Percentiles rank a stretch among this genome's conserved stretches.
These are phyloP conservation scores for Trifolium fragiferum DNA, from an alignment of 306 rosid species.

Conservation along the genomic window DNA sequence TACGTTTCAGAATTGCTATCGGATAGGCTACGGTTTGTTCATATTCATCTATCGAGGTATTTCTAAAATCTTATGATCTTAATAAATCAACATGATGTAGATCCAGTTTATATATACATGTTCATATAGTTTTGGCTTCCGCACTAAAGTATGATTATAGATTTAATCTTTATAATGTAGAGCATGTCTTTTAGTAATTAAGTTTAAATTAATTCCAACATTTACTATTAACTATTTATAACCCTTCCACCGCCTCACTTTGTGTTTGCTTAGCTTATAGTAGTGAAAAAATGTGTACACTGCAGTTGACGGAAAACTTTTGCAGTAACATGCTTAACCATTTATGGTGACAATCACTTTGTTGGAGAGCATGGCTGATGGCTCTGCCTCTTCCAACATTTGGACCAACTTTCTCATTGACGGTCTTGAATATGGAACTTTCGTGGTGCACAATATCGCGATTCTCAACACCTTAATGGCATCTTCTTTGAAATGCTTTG, in stretches of 20 bases:
- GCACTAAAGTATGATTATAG: too few species aligned
- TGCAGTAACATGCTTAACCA: constrained; percentile 35
- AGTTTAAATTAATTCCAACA: too few species aligned
- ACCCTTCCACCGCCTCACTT: background rate
- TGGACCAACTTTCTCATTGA: constrained; percentile 91
- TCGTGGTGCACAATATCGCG: constrained; percentile 64
- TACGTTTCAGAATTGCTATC: too few species aligned
- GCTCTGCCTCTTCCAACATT: constrained; percentile 84
- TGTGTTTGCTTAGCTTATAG: constrained; percentile 21
- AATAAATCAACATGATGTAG: too few species aligned
- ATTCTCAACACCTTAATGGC: constrained; percentile 69
- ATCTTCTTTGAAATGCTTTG: constrained; percentile 60
- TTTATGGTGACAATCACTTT: constrained; percentile 49
- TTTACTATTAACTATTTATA: constrained; percentile 10
- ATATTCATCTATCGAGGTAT: too few species aligned
- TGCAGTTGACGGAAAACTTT: background rate
- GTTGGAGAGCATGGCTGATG: constrained; percentile 62
- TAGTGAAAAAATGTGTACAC: constrained; percentile 3
- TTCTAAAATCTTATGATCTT: too few species aligned
- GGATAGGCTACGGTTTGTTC: too few species aligned
- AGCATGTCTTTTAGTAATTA: too few species aligned
- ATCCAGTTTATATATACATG: too few species aligned
- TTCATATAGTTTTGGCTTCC: too few species aligned
- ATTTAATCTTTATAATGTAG: too few species aligned
- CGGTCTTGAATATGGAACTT: constrained; percentile 71